Base-by-base conservation (phyloP, 306 rosid species). In the Echinosophora koreensis region DNA sequence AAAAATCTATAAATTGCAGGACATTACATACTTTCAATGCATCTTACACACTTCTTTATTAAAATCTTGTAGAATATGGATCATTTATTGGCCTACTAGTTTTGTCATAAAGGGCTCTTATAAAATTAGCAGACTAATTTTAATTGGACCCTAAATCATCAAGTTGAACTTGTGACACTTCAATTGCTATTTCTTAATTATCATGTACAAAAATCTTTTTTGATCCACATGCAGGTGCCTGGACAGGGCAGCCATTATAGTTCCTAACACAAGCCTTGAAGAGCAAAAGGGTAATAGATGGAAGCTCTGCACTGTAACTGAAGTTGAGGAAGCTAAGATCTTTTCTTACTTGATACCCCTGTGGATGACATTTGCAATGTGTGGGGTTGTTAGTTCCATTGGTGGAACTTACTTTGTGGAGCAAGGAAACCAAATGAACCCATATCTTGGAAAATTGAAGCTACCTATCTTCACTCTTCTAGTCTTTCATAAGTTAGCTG, bases 331-430 rank as follows among this genome's bases (percentile, higher is more conserved):
- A 46, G 46, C 75, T 2, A 78, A 81, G 32, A 50, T 30, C 28
- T 13, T 63, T 44, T 1, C 63, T 13, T 60, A 73, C 18, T 8
- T 78, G 42, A 12, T 76, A 28, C 81, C 84, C 3, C 2, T 79
- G 9, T 85, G 73, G 77, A 8, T 70, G 5, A 69, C 68, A 3
- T 56, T 76, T 18, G 28, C 73, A 22, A 9, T 70, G 55, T 71
- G 80, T 34, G 86, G 84, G 4, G 38, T 78, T 22, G 77, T 79
- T 27, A 52, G 47, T 41, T 86, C 89, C 7, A 59, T 82, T n/a
- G 86, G 89, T 18, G 44, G 58, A 30, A 78, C 86, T 18, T 79
- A 64, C 54, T 86, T 86, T 64, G 59, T 81, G 0, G 83, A 79
- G 16, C 83, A 86, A 83, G 89, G 84, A 66, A 58, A 37, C 13